Base-by-base conservation (phyloP, 2,329 filamentous ascomycete genomes). In the Pseudocercospora pini-densiflorae region DNA sequence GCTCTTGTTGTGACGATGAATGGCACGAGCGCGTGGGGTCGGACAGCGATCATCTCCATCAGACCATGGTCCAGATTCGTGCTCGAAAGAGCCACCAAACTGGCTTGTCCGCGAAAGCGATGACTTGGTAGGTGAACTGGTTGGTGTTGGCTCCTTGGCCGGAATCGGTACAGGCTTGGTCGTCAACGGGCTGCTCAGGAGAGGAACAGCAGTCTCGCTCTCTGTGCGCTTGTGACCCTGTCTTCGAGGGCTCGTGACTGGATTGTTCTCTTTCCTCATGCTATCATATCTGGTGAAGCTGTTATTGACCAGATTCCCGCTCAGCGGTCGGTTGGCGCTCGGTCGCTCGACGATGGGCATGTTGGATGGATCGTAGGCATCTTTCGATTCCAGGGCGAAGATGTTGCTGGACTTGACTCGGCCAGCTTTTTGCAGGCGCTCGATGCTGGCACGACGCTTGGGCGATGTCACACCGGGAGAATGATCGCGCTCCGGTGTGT, bases 371-470 rank as follows among this genome's bases (percentile, higher is more conserved):
- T 97, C 93, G 83, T 97, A 97, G 82, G 96, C 92, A 78, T 93
- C 89, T 81, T 94, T 94, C 77, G 93, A 91, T 81, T 97, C 94
- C 63, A 94, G 90, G 49, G 93, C 93, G 78, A 97, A 92, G 85
- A 98, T 97, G 82, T 90, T 97, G 86, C 94, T 97, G 83, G 97
- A 98, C 86, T 94, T 97, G 75, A 99, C 95, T 67, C 95, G 91
- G 63, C 94, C 97, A 33, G 93, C 94, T 78, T 90, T 92, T 82
- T 97, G 96, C 66, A 99, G 86, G 76, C 94, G 94, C 85, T 99
- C 95, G 72, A 99, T 94, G 19, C 94, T 98, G 54, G 92, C 92
- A 77, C 94, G 90, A 75, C 92, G 91, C 65, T 88, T 90, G 23
- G 75, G 73, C 36, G 75, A 75, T 9, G 72, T 59, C 27, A 92